Percentiles rank a stretch among this genome's conserved stretches.
phyloP scores from a whole-genome alignment of 2,329 filamentous ascomycete species.

The Plenodomus tracheiphilus region DNA sequence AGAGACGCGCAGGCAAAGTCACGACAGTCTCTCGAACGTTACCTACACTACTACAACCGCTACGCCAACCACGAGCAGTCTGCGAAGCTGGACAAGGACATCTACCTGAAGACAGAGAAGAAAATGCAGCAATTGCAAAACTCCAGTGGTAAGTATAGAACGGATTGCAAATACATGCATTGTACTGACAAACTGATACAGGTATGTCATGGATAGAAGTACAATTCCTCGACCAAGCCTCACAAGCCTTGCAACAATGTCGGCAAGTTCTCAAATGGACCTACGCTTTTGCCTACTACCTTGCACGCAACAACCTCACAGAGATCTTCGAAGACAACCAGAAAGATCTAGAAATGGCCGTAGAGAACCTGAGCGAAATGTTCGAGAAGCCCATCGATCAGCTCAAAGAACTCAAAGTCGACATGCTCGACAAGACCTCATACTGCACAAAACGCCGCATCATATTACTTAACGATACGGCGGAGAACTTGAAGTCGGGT shows the following conservation, averaged over 20 bases:
- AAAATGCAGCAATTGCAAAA: conserved; percentile 98
- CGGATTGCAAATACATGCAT: neutral
- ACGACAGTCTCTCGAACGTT: conserved; percentile 88
- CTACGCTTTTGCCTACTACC: conserved; percentile 96
- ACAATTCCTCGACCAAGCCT: conserved; percentile 91
- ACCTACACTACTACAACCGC: conserved; percentile 97
- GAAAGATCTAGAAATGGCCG: conserved; percentile 95
- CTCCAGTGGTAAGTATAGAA: conserved; percentile 64
- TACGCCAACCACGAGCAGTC: conserved; percentile 99
- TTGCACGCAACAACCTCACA: conserved; percentile 92
- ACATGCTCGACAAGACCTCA: conserved; percentile 97
- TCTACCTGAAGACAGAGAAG: conserved; percentile 94
- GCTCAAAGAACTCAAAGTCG: conserved; percentile 83
- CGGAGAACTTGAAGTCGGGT: conserved; percentile 88
- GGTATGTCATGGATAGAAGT: conserved; percentile 97
- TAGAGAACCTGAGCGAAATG: conserved; percentile 97
- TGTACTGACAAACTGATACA: neutral
- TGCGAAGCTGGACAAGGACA: conserved; percentile 92
- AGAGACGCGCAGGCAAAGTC: conserved; percentile 91
- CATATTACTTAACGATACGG: conserved; percentile 89
- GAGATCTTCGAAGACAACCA: conserved; percentile 99
- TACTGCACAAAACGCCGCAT: conserved; percentile 93
- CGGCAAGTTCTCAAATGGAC: conserved; percentile 99
- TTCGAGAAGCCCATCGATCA: conserved; percentile 96
- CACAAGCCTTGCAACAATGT: conserved; percentile 90